phyloP scores from a whole-genome alignment of 1,139 yeast genomes.

The Scheffersomyces titani region DNA sequence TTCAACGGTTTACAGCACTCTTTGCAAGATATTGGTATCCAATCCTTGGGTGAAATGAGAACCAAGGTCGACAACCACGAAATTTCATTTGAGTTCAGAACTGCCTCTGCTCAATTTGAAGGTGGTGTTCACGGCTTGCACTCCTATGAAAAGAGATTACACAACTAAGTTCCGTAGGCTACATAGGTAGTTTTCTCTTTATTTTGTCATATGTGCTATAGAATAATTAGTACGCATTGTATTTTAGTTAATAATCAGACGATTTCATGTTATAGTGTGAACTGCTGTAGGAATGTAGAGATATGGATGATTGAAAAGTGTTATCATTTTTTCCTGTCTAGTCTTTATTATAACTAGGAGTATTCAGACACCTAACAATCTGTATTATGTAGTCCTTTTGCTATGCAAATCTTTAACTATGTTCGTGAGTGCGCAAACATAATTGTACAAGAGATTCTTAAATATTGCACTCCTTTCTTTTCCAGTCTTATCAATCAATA shows the following conservation, averaged over 20 bases:
- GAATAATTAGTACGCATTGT: not conserved
- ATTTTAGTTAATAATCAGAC: not conserved
- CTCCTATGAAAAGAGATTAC: slow-evolving; percentile 96
- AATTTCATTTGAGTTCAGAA: slow-evolving; percentile 94
- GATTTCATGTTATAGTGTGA: not conserved
- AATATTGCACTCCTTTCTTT: not conserved
- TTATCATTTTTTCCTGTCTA: not conserved
- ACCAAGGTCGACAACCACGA: slow-evolving; percentile 63
- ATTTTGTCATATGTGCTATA: not conserved
- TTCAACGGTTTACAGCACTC: slow-evolving; percentile 97
- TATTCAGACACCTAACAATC: not conserved
- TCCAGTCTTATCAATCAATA: not conserved
- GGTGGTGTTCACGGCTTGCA: slow-evolving; percentile 98
- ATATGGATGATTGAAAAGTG: too few species aligned
- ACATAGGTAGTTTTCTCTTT: slow-evolving; percentile 7
- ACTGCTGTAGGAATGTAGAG: not conserved
- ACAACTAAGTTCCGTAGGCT: slow-evolving; percentile 51
- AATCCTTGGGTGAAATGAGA: slow-evolving; percentile 65
- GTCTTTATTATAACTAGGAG: too few species aligned
- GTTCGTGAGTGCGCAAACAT: not conserved
- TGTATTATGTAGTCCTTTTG: too few species aligned
- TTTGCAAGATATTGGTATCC: slow-evolving; percentile 95
- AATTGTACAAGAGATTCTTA: not conserved
- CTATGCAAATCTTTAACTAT: not conserved
- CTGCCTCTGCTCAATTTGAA: slow-evolving; percentile 97